Base-by-base conservation (phyloP, 805 yeast species). In the Torulaspora quercuum region DNA sequence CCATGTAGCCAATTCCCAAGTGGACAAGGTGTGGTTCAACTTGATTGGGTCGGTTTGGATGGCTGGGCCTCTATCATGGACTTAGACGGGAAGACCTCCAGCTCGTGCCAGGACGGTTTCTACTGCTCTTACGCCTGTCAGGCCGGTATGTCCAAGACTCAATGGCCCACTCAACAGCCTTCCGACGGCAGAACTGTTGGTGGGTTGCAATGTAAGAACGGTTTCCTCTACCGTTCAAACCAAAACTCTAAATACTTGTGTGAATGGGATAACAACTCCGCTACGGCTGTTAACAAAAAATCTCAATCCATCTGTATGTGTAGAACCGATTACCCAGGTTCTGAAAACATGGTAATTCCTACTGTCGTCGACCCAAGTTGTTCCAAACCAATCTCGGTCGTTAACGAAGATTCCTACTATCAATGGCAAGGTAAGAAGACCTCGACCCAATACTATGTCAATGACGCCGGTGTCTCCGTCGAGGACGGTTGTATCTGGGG, bases 261-360 rank as follows among this genome's bases (percentile, higher is more conserved):
- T 72, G 76, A 70, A 59, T 75, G 82, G 79, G 87, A 82, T 48
- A 61, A 57, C 27, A 59, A 75, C 40, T 58, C 72, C 34, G 83
- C 85, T 35, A 50, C 55, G 35, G 82, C 78, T 40, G 70, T 65
- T 28, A 72, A 76, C 42, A 61, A 78, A 45, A 59, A 78, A 38
- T 54, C 54, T 45, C 57, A 75, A 42, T 65, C 67, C 29, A 80
- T 81, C 45, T 79, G 86, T 29, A 68, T 80, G 42, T 80, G 88
- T 64, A 75, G 85, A 70, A 80, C 88, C 45, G 88, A 80, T 63
- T 80, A 80, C 67, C 88, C 88, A 53, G 88, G 88, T 65, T 76
- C 87, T 36, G 88, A 80, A 69, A 80, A 80, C 66, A 80, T 80
- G 88, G 79, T 72, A 53, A 69, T 80, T 43, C 88, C 88, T 57